Evolutionary conservation across 352 stramenopile genomes (phyloP), one percentile per base, ranked within the genome.

Genomic region (Pseudoperonospora humuli): DNA sequence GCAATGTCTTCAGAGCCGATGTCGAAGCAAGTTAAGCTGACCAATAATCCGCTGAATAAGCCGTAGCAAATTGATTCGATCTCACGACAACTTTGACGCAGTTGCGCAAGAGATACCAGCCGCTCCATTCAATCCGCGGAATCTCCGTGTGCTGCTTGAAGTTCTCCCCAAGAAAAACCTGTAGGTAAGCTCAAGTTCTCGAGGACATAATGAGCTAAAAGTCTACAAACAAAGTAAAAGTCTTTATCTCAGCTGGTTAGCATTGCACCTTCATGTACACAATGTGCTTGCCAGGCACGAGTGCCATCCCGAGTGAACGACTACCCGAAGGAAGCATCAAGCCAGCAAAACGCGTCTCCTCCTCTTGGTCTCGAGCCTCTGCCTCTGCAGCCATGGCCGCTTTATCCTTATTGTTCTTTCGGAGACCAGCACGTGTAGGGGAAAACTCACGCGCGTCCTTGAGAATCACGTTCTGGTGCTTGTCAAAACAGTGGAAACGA

Each of bases 381-480:
- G 51, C 36, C 20, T 67, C 54, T 8, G 58, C 39, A 9, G 36
- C 20, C 35, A 29, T 34, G 0, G 24, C 45, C 49, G 19, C 45
- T 39, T 67, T 68, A 18, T 60, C 41, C 47, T 67, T 64, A 32
- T 48, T 57, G 15, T 51, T 70, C 28, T 60, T 71, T 14, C 45
- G 45, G 15, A 33, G 3, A 11, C 18, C 36, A 10, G 21, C 24
- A 14, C 46, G 39, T 19, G 72, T 66, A 21, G 74, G 70, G 17
- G 67, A 47, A 45, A 69, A 88, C 56, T 84, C 76, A 38, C 67
- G 60, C 38, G 69, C 70, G 36, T 88, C 76, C 33, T 73, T 84
- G 23, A 88, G 51, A 26, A 88, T 86, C 23, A 88, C 60, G 55
- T 88, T 88, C 61, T 86, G 69, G 56, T 88, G 73, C 57, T 85